Conservation (phyloP, 495 filamentous ascomycete species). For the Acidiella bohemica region DNA sequence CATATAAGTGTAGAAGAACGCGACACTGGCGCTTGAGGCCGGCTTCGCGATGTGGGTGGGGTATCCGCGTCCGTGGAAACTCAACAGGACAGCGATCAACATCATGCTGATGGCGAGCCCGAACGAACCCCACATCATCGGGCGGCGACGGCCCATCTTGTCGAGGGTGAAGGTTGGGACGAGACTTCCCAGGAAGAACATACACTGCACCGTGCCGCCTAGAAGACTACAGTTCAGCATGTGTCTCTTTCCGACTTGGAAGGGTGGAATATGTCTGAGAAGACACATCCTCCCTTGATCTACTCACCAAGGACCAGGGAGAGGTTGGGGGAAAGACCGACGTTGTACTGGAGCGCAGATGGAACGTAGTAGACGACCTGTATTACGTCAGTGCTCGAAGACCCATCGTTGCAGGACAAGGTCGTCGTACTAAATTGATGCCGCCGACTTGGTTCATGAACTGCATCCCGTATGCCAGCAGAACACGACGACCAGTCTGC, state of each 20-base stretch:
- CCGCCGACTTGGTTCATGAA: slow-evolving; percentile 27
- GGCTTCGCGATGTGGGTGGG: slow-evolving; percentile 20
- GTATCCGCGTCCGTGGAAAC: slow-evolving; percentile 22
- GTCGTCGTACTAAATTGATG: background rate
- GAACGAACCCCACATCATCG: slow-evolving; percentile 44
- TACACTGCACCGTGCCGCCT: slow-evolving; percentile 24
- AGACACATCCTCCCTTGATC: too few species aligned
- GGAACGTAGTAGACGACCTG: slow-evolving; percentile 27
- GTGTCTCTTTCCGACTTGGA: too few species aligned
- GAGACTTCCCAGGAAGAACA: slow-evolving; percentile 31
- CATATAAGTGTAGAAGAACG: slow-evolving; percentile 41
- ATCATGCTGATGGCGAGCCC: slow-evolving; percentile 39
- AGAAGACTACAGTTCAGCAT: too few species aligned
- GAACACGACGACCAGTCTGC: slow-evolving; percentile 37
- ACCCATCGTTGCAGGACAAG: too few species aligned
- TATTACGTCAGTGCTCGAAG: too few species aligned
- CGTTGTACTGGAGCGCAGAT: slow-evolving; percentile 23
- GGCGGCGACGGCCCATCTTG: slow-evolving; percentile 32
- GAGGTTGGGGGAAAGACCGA: slow-evolving; percentile 21
- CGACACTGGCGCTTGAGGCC: slow-evolving; percentile 30
- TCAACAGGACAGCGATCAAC: slow-evolving; percentile 39
- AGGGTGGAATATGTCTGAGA: too few species aligned
- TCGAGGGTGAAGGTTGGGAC: slow-evolving; percentile 38
- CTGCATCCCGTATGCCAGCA: slow-evolving; percentile 36
- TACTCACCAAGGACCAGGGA: slow-evolving; percentile 24